A percentile compares a stretch with the other conserved stretches of the same genome.
phyloP scores from a whole-genome alignment of 805 yeast genomes.

The Wickerhamiella australiensis region DNA sequence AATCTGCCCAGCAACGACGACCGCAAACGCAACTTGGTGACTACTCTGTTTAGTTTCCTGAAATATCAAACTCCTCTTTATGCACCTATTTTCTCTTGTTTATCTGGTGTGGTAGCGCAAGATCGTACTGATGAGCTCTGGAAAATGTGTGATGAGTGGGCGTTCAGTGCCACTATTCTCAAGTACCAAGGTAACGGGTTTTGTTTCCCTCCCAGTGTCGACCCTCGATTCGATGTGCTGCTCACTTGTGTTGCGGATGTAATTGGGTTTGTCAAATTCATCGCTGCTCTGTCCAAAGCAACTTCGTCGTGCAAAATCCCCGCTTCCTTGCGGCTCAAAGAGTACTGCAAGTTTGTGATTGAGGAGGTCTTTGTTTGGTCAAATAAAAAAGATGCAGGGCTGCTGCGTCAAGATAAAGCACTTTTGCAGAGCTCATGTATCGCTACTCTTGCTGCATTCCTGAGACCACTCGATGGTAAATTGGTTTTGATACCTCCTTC shows the following conservation, averaged over 20 bases:
- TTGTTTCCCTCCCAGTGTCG: constrained; percentile 26
- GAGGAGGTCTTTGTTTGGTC: constrained; percentile 49
- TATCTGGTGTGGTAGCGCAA: constrained; percentile 39
- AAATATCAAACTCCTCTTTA: constrained; percentile 12
- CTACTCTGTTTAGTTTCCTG: constrained; percentile 9
- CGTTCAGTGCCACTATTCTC: constrained; percentile 33
- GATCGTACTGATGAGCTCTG: constrained; percentile 38
- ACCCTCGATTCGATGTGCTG: constrained; percentile 35
- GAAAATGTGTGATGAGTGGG: constrained; percentile 59
- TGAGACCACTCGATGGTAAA: constrained; percentile 31
- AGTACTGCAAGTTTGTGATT: constrained; percentile 59
- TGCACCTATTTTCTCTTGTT: constrained; percentile 9
- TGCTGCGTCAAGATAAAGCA: constrained; percentile 30
- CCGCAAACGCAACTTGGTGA: constrained; percentile 1
- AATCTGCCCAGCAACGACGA: constrained; percentile 2
- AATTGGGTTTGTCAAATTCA: constrained; percentile 47
- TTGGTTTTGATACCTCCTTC: constrained; percentile 10
- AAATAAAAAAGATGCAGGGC: constrained; percentile 27
- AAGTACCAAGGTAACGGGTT: constrained; percentile 24
- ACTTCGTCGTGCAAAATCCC: constrained; percentile 4
- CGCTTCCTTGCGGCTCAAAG: constrained; percentile 7
- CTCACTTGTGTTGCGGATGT: constrained; percentile 45
- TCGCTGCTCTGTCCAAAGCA: constrained; percentile 32
- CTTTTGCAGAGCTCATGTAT: constrained; percentile 46
- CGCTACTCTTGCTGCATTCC: constrained; percentile 38